Evolutionary conservation across 2,329 filamentous ascomycete species (phyloP).

Genomic region (Tolypocladium sp.): DNA sequence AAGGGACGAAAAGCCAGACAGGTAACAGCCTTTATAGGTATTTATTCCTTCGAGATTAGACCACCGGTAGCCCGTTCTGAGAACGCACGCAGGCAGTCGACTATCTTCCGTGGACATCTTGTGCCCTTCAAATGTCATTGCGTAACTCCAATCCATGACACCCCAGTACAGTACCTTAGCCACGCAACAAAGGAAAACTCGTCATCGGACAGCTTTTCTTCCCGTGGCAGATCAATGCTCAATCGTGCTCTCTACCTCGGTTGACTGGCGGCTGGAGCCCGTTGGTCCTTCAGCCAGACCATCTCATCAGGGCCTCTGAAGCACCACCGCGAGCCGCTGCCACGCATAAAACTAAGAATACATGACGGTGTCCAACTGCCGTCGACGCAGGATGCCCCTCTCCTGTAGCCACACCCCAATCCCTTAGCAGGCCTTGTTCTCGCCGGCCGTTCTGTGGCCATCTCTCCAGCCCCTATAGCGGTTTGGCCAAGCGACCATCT

Average conservation of each 20-base stretch:
- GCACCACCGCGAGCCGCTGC: not conserved
- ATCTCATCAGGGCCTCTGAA: not conserved
- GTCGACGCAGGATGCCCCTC: not conserved
- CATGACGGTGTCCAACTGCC: not conserved
- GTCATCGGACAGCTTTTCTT: not conserved
- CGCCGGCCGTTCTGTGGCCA: not conserved
- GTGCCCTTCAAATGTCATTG: not conserved
- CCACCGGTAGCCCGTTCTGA: not conserved
- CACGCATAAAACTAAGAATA: not conserved
- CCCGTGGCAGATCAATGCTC: not conserved
- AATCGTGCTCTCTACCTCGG: not conserved
- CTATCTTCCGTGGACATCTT: not conserved
- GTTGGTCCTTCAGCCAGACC: not conserved
- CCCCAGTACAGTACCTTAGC: not conserved
- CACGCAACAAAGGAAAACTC: not conserved
- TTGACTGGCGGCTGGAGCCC: not conserved
- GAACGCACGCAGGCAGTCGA: not conserved
- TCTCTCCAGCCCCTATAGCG: not conserved
- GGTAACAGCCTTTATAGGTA: not conserved
- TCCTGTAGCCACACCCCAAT: not conserved
- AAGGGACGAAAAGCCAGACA: not conserved
- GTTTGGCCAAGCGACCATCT: not conserved
- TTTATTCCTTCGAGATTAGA: not conserved
- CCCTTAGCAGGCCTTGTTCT: too few relatives aligned
- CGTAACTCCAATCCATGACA: not conserved